Conservation (phyloP, 2,329 filamentous ascomycete species). For the Hypoxylon sp. region DNA sequence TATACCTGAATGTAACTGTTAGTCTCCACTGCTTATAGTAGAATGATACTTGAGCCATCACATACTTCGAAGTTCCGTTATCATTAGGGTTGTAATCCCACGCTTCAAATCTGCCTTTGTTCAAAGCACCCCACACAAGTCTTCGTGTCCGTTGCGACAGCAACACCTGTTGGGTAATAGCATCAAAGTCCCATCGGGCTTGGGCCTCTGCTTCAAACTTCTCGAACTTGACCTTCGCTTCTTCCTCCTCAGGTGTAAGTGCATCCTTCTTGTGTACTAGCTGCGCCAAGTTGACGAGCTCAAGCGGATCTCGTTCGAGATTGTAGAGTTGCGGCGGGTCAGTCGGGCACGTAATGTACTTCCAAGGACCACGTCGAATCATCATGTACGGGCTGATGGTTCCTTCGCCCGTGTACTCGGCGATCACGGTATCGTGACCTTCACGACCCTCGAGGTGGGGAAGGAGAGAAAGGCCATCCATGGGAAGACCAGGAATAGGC, state of each 20-base stretch:
- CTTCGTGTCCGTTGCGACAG: constrained; percentile 83
- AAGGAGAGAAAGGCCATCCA: constrained; percentile 86
- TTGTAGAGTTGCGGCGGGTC: constrained; percentile 91
- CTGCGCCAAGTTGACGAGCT: constrained; percentile 80
- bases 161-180: constrained; percentile 81
- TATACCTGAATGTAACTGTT: constrained; percentile 72
- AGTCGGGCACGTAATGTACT: constrained; percentile 88
- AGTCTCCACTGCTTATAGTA: constrained; percentile 32
- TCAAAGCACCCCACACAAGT: constrained; percentile 84
- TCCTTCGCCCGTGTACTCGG: constrained; percentile 95
- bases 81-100: constrained; percentile 89
- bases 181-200: constrained; percentile 83
- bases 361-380: constrained; percentile 91
- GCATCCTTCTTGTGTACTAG: constrained; percentile 57
- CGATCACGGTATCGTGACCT: constrained; percentile 90
- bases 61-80: constrained; percentile 76
- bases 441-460: constrained; percentile 78
- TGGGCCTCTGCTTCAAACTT: constrained; percentile 82
- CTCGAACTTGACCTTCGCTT: constrained; percentile 66
- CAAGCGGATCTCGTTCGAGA: constrained; percentile 79
- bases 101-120: constrained; percentile 79
- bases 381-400: constrained; percentile 92
- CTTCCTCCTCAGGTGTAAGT: constrained; percentile 62
- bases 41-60: constrained; percentile 49
- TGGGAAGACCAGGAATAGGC: constrained; percentile 78